Percentiles rank a stretch among this genome's conserved stretches.
These are phyloP conservation scores for Hemisphaericaspora xylanilytica DNA, from an alignment of 1,139 yeast genomes.

Conservation along the genomic window DNA sequence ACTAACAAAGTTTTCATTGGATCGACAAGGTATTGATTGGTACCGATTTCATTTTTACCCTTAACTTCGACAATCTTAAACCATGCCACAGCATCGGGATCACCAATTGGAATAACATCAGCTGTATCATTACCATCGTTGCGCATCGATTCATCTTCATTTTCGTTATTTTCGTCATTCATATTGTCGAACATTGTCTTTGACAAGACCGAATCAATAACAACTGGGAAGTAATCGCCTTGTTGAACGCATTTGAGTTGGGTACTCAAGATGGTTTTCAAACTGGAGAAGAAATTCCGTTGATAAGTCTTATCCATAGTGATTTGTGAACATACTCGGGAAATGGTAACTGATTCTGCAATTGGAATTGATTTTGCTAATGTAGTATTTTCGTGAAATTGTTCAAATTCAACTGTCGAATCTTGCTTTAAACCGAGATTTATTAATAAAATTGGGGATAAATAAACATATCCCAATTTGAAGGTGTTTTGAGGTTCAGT, in stretches of 20 bases:
- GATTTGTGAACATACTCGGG: conserved; percentile 69
- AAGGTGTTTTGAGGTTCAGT: conserved; percentile 58
- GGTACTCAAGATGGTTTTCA: conserved; percentile 61
- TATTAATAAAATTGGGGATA: conserved; percentile 64
- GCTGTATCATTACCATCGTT: conserved; percentile 8
- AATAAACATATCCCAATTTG: conserved; percentile 38
- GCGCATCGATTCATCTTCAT: conserved; percentile 23
- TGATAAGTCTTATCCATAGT: conserved; percentile 69
- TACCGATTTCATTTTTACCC: conserved; percentile 27
- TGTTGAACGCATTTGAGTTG: conserved; percentile 55
- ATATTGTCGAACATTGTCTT: conserved; percentile 49
- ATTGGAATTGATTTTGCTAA: conserved; percentile 28
- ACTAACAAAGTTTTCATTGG: conserved; percentile 64
- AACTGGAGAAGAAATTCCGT: conserved; percentile 58
- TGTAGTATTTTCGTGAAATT: conserved; percentile 14
- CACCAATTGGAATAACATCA: conserved; percentile 54
- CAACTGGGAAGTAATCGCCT: conserved; percentile 73
- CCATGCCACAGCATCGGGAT: conserved; percentile 82
- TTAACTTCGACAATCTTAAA: conserved; percentile 54
- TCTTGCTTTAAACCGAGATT: conserved; percentile 42
- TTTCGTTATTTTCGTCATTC: conserved; percentile 14
- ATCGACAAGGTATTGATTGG: conserved; percentile 58
- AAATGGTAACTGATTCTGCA: conserved; percentile 52
- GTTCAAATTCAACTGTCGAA: conserved; percentile 30
- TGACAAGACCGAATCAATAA: conserved; percentile 71